Evolutionary conservation across 148 eudicot genomes (phyloP).

Genomic region (Salicornia ramosissima): DNA sequence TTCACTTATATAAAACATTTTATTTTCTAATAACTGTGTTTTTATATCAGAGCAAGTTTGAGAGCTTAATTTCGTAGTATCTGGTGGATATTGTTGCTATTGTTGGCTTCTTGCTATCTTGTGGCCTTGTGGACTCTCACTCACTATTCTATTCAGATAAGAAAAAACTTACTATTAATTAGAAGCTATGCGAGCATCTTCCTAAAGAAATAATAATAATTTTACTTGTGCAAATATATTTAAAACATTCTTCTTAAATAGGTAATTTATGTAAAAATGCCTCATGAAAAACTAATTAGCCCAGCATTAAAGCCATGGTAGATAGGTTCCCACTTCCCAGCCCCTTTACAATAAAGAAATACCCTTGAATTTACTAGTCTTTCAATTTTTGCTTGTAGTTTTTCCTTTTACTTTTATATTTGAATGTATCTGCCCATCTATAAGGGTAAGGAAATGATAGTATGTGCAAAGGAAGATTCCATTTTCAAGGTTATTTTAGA

Average conservation of each 20-base stretch:
- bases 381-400: background rate
- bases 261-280: background rate
- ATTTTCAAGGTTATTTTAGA: slow-evolving; percentile 2
- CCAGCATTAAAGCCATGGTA: background rate
- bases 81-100: too few relatives aligned
- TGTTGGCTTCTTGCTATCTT: too few relatives aligned
- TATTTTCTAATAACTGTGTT: too few relatives aligned
- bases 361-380: slow-evolving; percentile 4
- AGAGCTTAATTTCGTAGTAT: too few relatives aligned
- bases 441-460: slow-evolving; percentile 20
- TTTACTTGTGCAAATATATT: background rate
- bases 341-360: slow-evolving; percentile 3
- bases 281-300: background rate
- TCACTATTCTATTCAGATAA: too few relatives aligned
- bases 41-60: too few relatives aligned
- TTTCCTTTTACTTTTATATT: background rate
- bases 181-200: background rate
- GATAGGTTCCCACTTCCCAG: background rate
- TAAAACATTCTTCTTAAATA: too few relatives aligned
- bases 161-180: too few relatives aligned
- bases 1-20: too few relatives aligned
- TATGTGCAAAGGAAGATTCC: slow-evolving; percentile 22
- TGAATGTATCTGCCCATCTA: slow-evolving; percentile 1
- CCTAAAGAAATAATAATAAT: background rate
- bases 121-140: too few relatives aligned